Evolutionary conservation across 345 rosid species (phyloP), one percentile per base, ranked within the genome.

Genomic region (Microcos paniculata): DNA sequence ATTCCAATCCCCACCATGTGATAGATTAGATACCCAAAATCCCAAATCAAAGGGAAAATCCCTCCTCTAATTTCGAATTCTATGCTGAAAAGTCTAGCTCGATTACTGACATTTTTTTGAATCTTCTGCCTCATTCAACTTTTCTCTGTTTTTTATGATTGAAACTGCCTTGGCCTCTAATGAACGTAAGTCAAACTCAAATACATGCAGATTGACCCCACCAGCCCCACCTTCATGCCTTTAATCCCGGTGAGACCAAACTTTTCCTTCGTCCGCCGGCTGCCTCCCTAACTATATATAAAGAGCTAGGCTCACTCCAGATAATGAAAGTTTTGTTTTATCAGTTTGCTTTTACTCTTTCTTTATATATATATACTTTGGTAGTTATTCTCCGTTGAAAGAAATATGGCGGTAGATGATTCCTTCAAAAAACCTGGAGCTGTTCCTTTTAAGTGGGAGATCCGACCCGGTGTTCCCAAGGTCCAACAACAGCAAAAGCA

Each of bases 401-500:
- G 15, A 8, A 70, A 23, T 15, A 87, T 86, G 91, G 63, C 78
- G 0, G 30, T 82, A 1, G 99, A 93, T 38, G 97, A 95, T 18
- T 91, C 97, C 12, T 93, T 87, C 86, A 90, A 72, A 78, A 86
- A 88, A 73, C 92, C 96, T 1, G 99, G 98, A 61, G 78, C 93
- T 0, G 57, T 93, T 61, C 99, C 98, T 3, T 95, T 95, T 83
- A 93, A 93, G 76, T 95, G 98, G 99, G 99, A 95, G 90, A 84
- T 91, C 85, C 94, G 99, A 71, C 97, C 98, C 26, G 98, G 98
- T 10, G 94, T 94, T 4, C 98, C 98, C 79, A 92, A 90, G 75
- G 64, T 74, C 81, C 88, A 84, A 40, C 86, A 62, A 70, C 79
- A 74, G 24, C 26, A 28, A 30, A 43, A 59, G 30, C 65, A 30